Conservation (phyloP, 164 flowering plant species). For the Aristolochia contorta region DNA sequence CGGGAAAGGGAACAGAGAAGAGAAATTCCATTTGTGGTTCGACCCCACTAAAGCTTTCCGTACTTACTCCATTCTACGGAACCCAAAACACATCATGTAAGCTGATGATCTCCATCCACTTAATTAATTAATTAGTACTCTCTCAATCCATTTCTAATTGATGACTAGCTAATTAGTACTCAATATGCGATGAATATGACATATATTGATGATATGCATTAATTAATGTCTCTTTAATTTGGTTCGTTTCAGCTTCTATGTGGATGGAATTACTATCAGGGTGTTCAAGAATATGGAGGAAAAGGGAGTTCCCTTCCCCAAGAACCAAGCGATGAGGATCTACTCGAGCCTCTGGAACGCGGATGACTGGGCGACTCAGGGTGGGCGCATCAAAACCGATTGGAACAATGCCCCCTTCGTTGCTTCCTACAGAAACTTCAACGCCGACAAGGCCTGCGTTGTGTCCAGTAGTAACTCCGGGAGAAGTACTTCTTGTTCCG, state of each 20-base stretch:
- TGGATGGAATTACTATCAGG: slow-evolving; percentile 5
- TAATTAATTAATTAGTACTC: background rate
- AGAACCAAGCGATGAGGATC: slow-evolving; percentile 5
- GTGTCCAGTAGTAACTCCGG: no score
- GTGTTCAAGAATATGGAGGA: background rate
- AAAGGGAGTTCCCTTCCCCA: slow-evolving; percentile 2
- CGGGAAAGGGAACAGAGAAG: slow-evolving; percentile 12
- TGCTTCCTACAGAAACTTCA: slow-evolving; percentile 3
- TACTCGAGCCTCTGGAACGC: slow-evolving; percentile 8
- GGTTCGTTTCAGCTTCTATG: background rate
- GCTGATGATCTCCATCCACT: background rate
- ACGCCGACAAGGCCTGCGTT: slow-evolving; percentile 2
- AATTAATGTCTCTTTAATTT: background rate
- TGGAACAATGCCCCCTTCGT: slow-evolving; percentile 6
- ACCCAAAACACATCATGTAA: slow-evolving; percentile 8
- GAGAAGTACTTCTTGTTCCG: slow-evolving; percentile 16
- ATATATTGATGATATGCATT: no score
- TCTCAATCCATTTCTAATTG: no score
- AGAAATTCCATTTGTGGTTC: slow-evolving; percentile 14
- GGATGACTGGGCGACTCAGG: slow-evolving; percentile 8
- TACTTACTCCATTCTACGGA: slow-evolving; percentile 15
- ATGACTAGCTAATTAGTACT: no score
- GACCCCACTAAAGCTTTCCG: slow-evolving; percentile 9
- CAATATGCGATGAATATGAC: no score
- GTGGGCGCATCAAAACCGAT: slow-evolving; percentile 3